Evolutionary conservation across 1,139 yeast species (phyloP), one percentile per base, ranked within the genome.

Genomic region (Lodderomyces pseudojiufengensis): DNA sequence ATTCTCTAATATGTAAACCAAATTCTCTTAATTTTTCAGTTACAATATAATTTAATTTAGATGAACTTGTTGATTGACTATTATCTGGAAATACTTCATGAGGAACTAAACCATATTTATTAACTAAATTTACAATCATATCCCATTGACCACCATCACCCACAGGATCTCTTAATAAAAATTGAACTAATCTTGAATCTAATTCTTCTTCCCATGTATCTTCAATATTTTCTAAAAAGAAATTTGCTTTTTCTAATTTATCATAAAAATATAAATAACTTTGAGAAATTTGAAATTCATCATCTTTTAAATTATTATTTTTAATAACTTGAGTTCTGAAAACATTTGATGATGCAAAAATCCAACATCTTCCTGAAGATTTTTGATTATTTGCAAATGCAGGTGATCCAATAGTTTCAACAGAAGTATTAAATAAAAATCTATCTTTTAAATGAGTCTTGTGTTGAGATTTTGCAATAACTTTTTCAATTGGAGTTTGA

Each of bases 61-160:
- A 50, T 2, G 86, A 70, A 14, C 70, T 59, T 6, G 78, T 68
- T 2, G 94, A 78, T 45, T 83, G 85, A 46, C 72, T 78, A 34
- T 77, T 69, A 54, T 85, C 95, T 5, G 90, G 88, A 61, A 73
- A 85, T 15, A 77, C 59, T 46, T 74, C 77, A 51, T 80, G 68
- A 31, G 95, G 95, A 33, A 85, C 82, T 37, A 83, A 54, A 28
- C 95, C 95, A 49, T 85, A 85, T 58, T 85, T 85, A 45, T 76
- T 76, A 37, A 85, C 74, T 43, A 85, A 58, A 56, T 84, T 84
- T 29, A 80, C 68, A 57, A 84, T 75, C 92, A 85, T 82, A 49
- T 82, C 83, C 73, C 84, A 85, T 59, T 85, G 95, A 33, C 95
- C 95, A 47, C 95, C 95, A 51, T 85, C 95, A 38, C 73, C 59